Evolutionary conservation across 805 yeast species (phyloP), one percentile per base, ranked within the genome.

Genomic region (Starmerella vaccinii): DNA sequence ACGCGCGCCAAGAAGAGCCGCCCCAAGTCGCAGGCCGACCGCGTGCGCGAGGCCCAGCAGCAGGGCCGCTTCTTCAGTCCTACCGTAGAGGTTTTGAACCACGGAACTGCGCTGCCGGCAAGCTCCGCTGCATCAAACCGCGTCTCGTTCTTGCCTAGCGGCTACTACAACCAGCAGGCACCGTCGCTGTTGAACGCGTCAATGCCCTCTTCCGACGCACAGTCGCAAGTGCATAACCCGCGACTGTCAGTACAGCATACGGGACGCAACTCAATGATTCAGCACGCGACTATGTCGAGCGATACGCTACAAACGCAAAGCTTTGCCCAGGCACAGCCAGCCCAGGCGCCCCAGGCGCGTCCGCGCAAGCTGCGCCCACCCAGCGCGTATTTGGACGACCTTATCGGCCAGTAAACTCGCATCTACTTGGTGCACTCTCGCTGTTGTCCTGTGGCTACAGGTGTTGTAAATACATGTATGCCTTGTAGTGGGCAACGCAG

Each of bases 31-130:
- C 54, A 37, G 49, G 57, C 43, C 27, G 58, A 53, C 21, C 50
- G 53, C 22, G 29, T 47, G 38, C 49, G 47, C 26, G 57, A 51
- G 24, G 56, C 57, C 8, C 56, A 50, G 46, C 40, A 35, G 30
- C 47, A 44, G 32, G 54, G 52, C 39, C 52, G 50, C 75, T 85
- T 82, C 65, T 76, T 84, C 48, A 84, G 92, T 2, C 95, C 95
- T 30, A 85, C 94, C 0, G 81, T 80, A 16, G 87, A 83, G 59
- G 82, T 81, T 16, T 75, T 80, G 76, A 70, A 71, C 50, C 75
- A 73, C 23, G 66, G 65, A 35, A 48, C 57, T 26, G 52, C 53
- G 37, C 49, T 43, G 38, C 43, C 52, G 21, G 52, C 54, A 18
- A 51, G 54, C 47, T 5, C 43, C 29, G 23, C 45, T 13, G 34